phyloP scores from a whole-genome alignment of 495 filamentous ascomycete genomes.

The Xylaria scruposa region DNA sequence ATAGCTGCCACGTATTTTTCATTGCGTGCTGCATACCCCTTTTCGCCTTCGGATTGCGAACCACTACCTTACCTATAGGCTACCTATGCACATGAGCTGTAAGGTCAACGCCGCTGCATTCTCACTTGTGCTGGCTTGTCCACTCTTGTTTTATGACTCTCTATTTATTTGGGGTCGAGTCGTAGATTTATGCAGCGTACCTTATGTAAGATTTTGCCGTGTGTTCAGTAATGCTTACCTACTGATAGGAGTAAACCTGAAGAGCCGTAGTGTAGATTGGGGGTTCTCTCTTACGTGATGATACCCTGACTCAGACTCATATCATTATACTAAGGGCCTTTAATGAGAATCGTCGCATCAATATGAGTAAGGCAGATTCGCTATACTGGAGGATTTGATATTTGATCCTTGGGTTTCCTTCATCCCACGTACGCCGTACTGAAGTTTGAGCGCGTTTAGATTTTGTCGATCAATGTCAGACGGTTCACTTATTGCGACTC shows the following conservation, averaged over 20 bases:
- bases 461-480: not conserved
- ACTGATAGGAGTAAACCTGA: not conserved
- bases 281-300: not conserved
- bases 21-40: not conserved
- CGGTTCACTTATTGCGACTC: not conserved
- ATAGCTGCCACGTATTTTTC: not conserved
- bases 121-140: not conserved
- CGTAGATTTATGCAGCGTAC: not conserved
- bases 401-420: not conserved
- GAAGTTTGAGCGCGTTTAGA: not conserved
- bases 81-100: not conserved
- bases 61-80: not conserved
- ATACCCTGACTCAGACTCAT: not conserved
- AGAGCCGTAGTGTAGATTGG: too few relatives aligned
- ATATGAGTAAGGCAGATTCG: not conserved
- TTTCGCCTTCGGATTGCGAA: constrained; percentile 18
- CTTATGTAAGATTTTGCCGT: not conserved
- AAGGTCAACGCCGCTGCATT: not conserved
- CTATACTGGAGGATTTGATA: not conserved
- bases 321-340: not conserved
- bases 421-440: not conserved
- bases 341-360: not conserved
- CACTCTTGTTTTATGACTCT: not conserved
- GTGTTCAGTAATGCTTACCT: not conserved
- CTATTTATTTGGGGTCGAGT: not conserved